Evolutionary conservation across 1,284 basidiomycete genomes (phyloP), one percentile per base, ranked within the genome.

Genomic region (Austropuccinia psidii): DNA sequence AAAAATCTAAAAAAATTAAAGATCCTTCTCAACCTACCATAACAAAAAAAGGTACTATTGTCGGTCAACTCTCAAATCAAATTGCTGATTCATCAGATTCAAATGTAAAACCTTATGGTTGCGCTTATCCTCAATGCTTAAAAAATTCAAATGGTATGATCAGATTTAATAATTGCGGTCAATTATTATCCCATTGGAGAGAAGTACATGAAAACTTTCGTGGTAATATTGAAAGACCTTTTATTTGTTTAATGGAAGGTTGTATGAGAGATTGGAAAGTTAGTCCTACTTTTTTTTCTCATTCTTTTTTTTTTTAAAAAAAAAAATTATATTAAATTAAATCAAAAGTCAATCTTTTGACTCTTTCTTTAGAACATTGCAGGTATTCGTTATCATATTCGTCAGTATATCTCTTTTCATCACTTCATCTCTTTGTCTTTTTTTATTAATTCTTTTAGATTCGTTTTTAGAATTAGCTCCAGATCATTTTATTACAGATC

Each of bases 231-330:
- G 54, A 69, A 60, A 35, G 54, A 7, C 67, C 67, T 1, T 69
- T 69, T 43, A 55, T 69, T 7, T 69, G 67, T 33, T 33, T 43
- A 39, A 69, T 69, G 37, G 52, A 69, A 47, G 67, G 67, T 31
- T 69, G 67, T 60, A 55, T 69, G 24, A 24, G 67, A 33, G 54
- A 69, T 47, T 69, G 67, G 67, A 69, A 69, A 54, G 67, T 69
- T 13, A 13, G 54, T 67, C n/a, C 17, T 47, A 27, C 19, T 31
- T 31, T 27, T 5, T 45, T 7, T 4, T 45, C 24, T 35, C 37
- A 62, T 15, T 47, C 11, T 24, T 52, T 7, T 31, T 33, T 50
- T 17, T 29, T 21, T 15, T 49, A 15, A 15, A 35, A 4, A 8
- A 45, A 50, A n/a, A n/a, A 5, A 37, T 35, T 11, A n/a, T 65